Conservation (phyloP, 345 rosid species). For the Salix exigua region DNA sequence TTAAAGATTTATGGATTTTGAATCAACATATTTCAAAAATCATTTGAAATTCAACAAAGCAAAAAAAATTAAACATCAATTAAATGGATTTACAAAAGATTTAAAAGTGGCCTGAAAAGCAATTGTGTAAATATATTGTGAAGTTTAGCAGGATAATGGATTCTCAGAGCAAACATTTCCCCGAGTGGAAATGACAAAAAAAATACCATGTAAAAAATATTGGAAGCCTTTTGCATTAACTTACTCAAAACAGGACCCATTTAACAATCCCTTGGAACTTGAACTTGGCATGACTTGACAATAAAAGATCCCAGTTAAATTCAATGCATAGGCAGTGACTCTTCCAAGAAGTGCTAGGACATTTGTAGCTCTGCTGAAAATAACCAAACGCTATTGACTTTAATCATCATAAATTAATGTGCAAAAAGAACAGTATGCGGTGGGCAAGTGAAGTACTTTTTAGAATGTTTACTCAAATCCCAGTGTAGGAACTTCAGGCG, state of each 20-base stretch:
- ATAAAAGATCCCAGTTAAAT: slow-evolving; percentile 72
- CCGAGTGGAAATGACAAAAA: not conserved
- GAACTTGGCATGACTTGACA: slow-evolving; percentile 48
- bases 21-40: not conserved
- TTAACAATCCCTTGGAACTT: slow-evolving; percentile 35
- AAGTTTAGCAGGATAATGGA: not conserved
- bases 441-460: slow-evolving; percentile 43
- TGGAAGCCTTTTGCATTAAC: slow-evolving; percentile 25
- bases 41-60: not conserved
- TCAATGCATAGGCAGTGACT: slow-evolving; percentile 63
- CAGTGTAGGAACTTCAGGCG: slow-evolving; percentile 78
- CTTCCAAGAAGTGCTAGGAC: slow-evolving; percentile 64
- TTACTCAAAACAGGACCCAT: slow-evolving; percentile 50
- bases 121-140: not conserved
- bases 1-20: not conserved
- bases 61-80: no score
- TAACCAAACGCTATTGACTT: slow-evolving; percentile 11
- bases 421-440: not conserved
- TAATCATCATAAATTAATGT: slow-evolving; percentile 5
- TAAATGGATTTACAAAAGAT: not conserved
- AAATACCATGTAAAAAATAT: not conserved
- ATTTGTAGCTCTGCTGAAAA: slow-evolving; percentile 56
- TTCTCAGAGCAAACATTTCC: not conserved
- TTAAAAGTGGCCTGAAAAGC: not conserved
- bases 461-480: slow-evolving; percentile 78